A percentile compares a stretch with the other conserved stretches of the same genome.
Conservation (phyloP, 2,329 filamentous ascomycete species). For the Myrmaecium sp. region DNA sequence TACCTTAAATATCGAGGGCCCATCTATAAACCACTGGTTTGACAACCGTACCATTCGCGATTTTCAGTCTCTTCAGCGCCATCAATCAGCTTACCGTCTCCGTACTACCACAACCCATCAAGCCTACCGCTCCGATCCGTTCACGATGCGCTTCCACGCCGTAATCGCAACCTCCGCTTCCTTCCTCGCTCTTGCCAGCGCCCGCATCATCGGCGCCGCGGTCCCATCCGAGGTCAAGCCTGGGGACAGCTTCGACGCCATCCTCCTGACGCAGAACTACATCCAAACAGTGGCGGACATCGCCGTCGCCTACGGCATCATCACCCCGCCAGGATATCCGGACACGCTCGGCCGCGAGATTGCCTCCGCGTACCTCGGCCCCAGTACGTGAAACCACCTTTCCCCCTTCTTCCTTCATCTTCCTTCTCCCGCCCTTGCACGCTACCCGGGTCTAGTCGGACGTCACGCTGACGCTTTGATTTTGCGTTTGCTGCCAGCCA, state of each 20-base stretch:
- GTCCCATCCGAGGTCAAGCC: slow-evolving; percentile 25
- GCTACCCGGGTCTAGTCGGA: no score
- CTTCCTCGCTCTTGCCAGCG: slow-evolving; percentile 11
- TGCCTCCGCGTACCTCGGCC: slow-evolving; percentile 21
- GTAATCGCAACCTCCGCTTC: slow-evolving; percentile 7
- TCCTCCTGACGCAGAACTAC: slow-evolving; percentile 25
- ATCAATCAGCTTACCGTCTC: no score
- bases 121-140: no score
- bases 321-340: slow-evolving; percentile 10
- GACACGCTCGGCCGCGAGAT: slow-evolving; percentile 15
- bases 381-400: no score
- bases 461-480: neutral
- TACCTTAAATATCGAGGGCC: no score
- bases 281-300: slow-evolving; percentile 29
- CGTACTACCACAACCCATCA: no score
- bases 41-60: no score
- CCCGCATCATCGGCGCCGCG: slow-evolving; percentile 28
- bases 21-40: no score
- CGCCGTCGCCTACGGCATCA: slow-evolving; percentile 27
- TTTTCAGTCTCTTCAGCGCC: no score
- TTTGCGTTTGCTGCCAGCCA: no score
- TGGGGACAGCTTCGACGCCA: slow-evolving; percentile 20
- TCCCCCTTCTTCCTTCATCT: no score
- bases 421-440: no score
- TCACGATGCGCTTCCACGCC: slow-evolving; percentile 9